A percentile compares a stretch with the other conserved stretches of the same genome.
phyloP scores from a whole-genome alignment of 441 rosid genomes.

The Pelargonium australe region DNA sequence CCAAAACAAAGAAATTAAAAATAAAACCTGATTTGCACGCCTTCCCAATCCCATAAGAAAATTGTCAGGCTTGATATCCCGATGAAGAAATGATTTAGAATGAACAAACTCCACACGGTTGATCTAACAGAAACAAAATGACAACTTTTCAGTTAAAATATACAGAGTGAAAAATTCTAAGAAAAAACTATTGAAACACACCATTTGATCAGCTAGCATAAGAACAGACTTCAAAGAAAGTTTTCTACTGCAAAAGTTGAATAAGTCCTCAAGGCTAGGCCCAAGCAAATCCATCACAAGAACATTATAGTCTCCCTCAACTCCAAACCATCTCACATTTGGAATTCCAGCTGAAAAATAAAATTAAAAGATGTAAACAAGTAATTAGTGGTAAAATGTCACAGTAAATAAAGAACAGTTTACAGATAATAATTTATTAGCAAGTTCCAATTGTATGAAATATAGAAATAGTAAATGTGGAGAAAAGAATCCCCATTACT shows the following conservation, averaged over 20 bases:
- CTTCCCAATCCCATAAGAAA: constrained; percentile 97
- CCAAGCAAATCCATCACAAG: constrained; percentile 10
- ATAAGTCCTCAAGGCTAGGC: constrained; percentile 2
- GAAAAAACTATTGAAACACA: constrained; percentile 8
- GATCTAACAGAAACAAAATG: constrained; percentile 43
- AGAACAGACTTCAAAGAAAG: constrained; percentile 21
- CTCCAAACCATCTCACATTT: constrained; percentile 9
- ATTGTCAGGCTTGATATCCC: constrained; percentile 98
- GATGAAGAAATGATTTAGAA: constrained; percentile 92
- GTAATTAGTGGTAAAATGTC: neutral
- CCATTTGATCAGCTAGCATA: constrained; percentile 18
- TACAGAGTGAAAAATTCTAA: neutral
- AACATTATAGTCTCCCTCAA: constrained; percentile 6
- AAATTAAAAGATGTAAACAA: neutral
- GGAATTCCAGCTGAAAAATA: neutral
- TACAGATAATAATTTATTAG: neutral
- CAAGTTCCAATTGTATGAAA: neutral
- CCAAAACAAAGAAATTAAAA: constrained; percentile 10
- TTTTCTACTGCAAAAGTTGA: constrained; percentile 6
- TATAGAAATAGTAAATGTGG: neutral
- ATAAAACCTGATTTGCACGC: constrained; percentile 87
- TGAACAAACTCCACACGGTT: constrained; percentile 89
- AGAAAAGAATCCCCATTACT: neutral
- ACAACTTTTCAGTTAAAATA: constrained; percentile 10
- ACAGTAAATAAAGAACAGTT: neutral